A percentile compares a stretch with the other conserved stretches of the same genome.
Evolutionary conservation across 306 rosid species (phyloP).

Genomic region (Fagus crenata): DNA sequence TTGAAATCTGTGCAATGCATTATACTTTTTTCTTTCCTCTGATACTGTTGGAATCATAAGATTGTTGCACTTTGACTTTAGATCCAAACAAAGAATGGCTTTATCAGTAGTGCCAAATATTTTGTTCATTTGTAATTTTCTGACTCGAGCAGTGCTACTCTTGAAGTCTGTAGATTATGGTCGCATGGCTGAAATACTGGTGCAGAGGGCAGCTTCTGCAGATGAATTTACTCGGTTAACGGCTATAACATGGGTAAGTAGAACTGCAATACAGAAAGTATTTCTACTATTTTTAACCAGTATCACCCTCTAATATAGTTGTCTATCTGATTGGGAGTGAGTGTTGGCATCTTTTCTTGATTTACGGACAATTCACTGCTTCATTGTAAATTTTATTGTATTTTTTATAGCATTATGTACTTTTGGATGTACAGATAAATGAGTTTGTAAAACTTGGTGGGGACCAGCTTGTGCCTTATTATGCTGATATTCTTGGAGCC

Average conservation of each 20-base stretch:
- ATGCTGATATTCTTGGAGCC: constrained; percentile 94
- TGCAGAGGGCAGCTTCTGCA: constrained; percentile 80
- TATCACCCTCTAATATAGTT: constrained; percentile 1
- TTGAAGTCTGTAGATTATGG: constrained; percentile 99
- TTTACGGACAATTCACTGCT: not conserved
- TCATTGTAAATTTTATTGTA: constrained; percentile 15
- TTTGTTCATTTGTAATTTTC: constrained; percentile 83
- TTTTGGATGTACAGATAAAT: constrained; percentile 59
- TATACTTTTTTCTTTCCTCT: constrained; percentile 7
- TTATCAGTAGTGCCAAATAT: constrained; percentile 26
- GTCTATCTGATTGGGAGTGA: not conserved
- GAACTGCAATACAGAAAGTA: constrained; percentile 12
- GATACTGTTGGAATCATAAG: not conserved
- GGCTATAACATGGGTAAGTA: constrained; percentile 91
- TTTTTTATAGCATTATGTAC: constrained; percentile 15
- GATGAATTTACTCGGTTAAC: constrained; percentile 97
- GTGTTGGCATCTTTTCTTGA: not conserved
- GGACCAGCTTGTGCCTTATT: constrained; percentile 96
- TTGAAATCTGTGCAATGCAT: constrained; percentile 17
- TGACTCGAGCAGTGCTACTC: constrained; percentile 99
- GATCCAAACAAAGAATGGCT: constrained; percentile 23
- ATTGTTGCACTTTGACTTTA: not conserved
- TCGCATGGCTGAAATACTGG: constrained; percentile 98
- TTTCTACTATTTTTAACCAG: constrained; percentile 8
- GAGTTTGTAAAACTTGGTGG: constrained; percentile 99